Percentiles rank a stretch among this genome's conserved stretches.
Evolutionary conservation across 164 flowering plant species (phyloP).

Genomic region (Pachysandra terminalis): DNA sequence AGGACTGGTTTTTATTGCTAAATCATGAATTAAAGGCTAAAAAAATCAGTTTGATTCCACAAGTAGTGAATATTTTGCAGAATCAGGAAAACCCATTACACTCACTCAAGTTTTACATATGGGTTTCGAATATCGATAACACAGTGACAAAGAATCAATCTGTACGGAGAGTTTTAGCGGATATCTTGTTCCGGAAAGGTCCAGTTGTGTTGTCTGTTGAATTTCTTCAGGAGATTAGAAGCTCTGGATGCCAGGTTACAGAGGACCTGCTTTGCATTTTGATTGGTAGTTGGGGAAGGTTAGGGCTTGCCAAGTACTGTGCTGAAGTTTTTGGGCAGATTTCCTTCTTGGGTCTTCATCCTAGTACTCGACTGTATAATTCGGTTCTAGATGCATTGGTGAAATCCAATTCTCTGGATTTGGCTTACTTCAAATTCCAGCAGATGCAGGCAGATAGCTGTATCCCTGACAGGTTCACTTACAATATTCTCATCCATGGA

Average conservation of each 20-base stretch:
- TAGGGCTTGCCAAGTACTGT: slow-evolving; percentile 85
- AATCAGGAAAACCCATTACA: slow-evolving; percentile 63
- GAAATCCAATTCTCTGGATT: slow-evolving; percentile 77
- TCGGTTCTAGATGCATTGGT: slow-evolving; percentile 81
- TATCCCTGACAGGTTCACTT: slow-evolving; percentile 81
- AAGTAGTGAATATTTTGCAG: slow-evolving; percentile 55
- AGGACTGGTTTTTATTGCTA: slow-evolving; percentile 75
- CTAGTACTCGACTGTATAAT: slow-evolving; percentile 83
- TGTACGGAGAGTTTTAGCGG: slow-evolving; percentile 43
- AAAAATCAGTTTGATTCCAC: slow-evolving; percentile 37
- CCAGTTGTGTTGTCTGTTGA: slow-evolving; percentile 74
- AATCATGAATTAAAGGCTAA: slow-evolving; percentile 45
- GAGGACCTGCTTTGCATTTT: slow-evolving; percentile 72
- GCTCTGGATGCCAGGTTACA: slow-evolving; percentile 41
- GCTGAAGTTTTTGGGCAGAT: slow-evolving; percentile 78
- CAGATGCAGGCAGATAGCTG: slow-evolving; percentile 83
- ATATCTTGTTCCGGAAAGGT: slow-evolving; percentile 59
- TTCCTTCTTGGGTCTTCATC: slow-evolving; percentile 65
- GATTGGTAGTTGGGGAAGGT: slow-evolving; percentile 90
- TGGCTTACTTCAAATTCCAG: slow-evolving; percentile 90
- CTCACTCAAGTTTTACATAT: slow-evolving; percentile 60
- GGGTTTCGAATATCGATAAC: slow-evolving; percentile 54
- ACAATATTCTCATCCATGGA: slow-evolving; percentile 87
- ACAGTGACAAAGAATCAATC: slow-evolving; percentile 39
- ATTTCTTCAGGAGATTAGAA: slow-evolving; percentile 51